These are phyloP conservation scores for Hirschioporus abietinus DNA, from an alignment of 768 basidiomycete species.

Conservation along the genomic window DNA sequence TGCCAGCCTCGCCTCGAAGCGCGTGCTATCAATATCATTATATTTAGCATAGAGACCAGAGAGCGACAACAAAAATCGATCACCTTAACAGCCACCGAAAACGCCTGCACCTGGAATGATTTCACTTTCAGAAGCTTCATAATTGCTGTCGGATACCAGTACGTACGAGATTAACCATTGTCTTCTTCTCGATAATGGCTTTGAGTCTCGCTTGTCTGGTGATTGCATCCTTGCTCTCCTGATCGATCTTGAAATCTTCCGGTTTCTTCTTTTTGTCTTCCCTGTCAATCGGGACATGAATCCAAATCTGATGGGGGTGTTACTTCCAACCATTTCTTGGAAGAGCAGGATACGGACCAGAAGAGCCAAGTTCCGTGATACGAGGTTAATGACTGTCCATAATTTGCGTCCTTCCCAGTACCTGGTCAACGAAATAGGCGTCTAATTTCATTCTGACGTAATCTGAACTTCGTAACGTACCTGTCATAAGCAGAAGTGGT, in stretches of 20 bases:
- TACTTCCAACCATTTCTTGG: not conserved
- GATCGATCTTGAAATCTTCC: conserved; percentile 24
- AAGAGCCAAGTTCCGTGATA: conserved; percentile 53
- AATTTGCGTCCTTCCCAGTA: conserved; percentile 68
- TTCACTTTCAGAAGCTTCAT: not conserved
- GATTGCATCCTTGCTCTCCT: conserved; percentile 11
- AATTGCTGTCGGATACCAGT: not conserved
- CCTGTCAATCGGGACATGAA: conserved; percentile 46
- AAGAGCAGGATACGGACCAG: conserved; percentile 35
- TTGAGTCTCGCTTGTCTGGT: conserved; percentile 30
- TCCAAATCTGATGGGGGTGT: conserved; percentile 40
- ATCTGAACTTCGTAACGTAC: conserved; percentile 21
- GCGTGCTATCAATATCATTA: conserved; percentile 37
- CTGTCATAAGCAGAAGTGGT: conserved; percentile 69
- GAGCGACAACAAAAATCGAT: conserved; percentile 1
- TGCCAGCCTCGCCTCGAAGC: conserved; percentile 62
- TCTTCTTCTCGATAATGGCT: conserved; percentile 65
- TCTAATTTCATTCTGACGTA: not conserved
- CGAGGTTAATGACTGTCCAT: conserved; percentile 58
- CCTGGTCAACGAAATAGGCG: conserved; percentile 24
- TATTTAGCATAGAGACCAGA: not conserved
- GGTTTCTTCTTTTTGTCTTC: conserved; percentile 30
- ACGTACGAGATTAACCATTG: conserved; percentile 62
- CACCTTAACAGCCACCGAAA: conserved; percentile 63
- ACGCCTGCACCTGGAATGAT: conserved; percentile 54